Conservation (phyloP, 2,329 filamentous ascomycete species). For the Neopestalotiopsis sp. region DNA sequence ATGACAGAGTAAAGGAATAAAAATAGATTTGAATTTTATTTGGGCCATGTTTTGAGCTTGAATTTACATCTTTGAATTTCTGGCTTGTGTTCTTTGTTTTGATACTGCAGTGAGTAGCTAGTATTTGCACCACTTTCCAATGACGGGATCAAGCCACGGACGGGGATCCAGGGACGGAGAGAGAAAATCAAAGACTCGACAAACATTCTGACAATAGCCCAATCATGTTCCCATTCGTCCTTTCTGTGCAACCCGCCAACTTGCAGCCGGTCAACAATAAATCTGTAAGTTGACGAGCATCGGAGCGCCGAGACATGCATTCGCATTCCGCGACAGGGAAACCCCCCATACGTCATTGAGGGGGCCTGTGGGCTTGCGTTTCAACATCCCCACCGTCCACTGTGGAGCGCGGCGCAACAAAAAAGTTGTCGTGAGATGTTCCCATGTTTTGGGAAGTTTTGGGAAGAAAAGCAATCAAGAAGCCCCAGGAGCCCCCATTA, state of each 20-base stretch:
- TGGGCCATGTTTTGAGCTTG: too few species aligned
- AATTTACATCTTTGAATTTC: too few species aligned
- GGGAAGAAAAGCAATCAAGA: not conserved
- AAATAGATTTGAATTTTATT: too few species aligned
- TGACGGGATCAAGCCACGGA: too few species aligned
- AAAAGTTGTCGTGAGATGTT: not conserved
- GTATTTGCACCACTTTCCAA: too few species aligned
- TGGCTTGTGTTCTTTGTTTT: too few species aligned
- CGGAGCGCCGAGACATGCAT: constrained; percentile 9
- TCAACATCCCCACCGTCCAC: constrained; percentile 8
- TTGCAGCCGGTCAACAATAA: not conserved
- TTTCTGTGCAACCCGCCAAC: not conserved
- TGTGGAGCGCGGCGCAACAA: not conserved
- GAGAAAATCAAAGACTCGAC: too few species aligned
- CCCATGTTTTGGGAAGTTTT: not conserved
- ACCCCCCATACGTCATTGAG: constrained; percentile 15
- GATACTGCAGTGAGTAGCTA: too few species aligned
- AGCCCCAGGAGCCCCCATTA: too few species aligned
- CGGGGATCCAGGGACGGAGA: too few species aligned
- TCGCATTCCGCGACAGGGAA: not conserved
- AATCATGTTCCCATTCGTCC: not conserved
- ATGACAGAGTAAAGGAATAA: too few species aligned
- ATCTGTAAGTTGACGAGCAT: not conserved
- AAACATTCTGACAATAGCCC: not conserved
- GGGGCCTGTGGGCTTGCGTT: constrained; percentile 4